Evolutionary conservation across 257 asterid species (phyloP).

Genomic region (Ilex asprella): DNA sequence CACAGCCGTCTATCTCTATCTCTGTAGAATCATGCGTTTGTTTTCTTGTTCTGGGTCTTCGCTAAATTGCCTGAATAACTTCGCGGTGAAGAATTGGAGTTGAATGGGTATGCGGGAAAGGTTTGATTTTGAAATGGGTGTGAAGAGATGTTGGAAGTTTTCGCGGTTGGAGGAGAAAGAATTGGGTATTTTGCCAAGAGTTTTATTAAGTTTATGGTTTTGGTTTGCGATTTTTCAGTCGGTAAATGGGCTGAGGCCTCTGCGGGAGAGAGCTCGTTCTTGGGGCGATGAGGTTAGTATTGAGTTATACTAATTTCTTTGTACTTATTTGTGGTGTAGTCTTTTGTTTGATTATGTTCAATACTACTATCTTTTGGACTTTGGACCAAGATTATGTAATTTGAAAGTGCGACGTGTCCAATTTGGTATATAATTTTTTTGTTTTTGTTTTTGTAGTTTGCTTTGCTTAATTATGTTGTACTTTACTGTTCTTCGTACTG

Average conservation of each 20-base stretch:
- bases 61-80: conserved; percentile 25
- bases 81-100: conserved; percentile 34
- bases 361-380: not conserved
- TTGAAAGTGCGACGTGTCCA: not conserved
- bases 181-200: conserved; percentile 22
- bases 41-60: conserved; percentile 16
- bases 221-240: conserved; percentile 32
- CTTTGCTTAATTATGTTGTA: not conserved
- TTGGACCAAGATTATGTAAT: not conserved
- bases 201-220: conserved; percentile 46
- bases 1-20: conserved; percentile 15
- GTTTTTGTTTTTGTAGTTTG: too few relatives aligned
- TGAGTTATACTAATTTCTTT: conserved; percentile 6
- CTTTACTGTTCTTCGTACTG: not conserved
- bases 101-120: conserved; percentile 1
- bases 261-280: conserved; percentile 66
- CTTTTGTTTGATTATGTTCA: conserved; percentile 1
- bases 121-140: conserved; percentile 37
- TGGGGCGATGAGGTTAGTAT: conserved; percentile 96
- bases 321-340: not conserved
- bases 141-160: conserved; percentile 31
- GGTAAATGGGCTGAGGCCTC: conserved; percentile 68
- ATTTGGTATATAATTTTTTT: too few relatives aligned
- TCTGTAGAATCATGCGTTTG: not conserved
- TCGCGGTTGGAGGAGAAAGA: conserved; percentile 12